Evolutionary conservation across 768 basidiomycete genomes (phyloP).

Genomic region (Clitopilus hobsonii): DNA sequence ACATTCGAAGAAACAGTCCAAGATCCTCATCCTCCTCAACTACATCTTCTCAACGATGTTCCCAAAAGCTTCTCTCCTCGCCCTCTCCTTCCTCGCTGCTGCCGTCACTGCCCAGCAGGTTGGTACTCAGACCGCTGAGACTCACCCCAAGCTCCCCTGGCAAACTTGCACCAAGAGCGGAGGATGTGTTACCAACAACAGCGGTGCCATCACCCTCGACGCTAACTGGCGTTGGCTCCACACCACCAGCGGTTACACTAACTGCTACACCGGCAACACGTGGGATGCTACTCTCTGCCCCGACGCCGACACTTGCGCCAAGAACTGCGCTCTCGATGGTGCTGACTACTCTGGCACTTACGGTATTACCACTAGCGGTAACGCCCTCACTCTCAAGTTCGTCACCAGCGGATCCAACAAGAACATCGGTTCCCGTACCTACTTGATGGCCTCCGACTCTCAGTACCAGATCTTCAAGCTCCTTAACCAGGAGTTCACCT

Average conservation of each 20-base stretch:
- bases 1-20: not conserved
- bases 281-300: slow-evolving; percentile 52
- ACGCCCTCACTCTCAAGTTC: slow-evolving; percentile 44
- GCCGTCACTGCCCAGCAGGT: slow-evolving; percentile 48
- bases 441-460: slow-evolving; percentile 44
- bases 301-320: slow-evolving; percentile 40
- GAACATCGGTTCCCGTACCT: slow-evolving; percentile 41
- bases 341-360: slow-evolving; percentile 48
- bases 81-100: slow-evolving; percentile 33
- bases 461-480: slow-evolving; percentile 42
- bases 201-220: slow-evolving; percentile 42
- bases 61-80: slow-evolving; percentile 31
- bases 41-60: slow-evolving; percentile 25
- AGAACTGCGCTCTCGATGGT: slow-evolving; percentile 38
- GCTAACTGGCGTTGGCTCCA: slow-evolving; percentile 58
- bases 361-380: slow-evolving; percentile 44
- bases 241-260: slow-evolving; percentile 28
- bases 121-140: slow-evolving; percentile 46
- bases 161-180: slow-evolving; percentile 41
- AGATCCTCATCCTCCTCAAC: not conserved
- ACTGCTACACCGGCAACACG: slow-evolving; percentile 53
- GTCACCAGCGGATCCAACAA: slow-evolving; percentile 30
- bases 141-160: slow-evolving; percentile 40
- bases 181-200: slow-evolving; percentile 31
- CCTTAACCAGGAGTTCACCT: slow-evolving; percentile 55